Evolutionary conservation across 352 stramenopile species (phyloP).

Genomic region (Phytopythium chamaehyphon): DNA sequence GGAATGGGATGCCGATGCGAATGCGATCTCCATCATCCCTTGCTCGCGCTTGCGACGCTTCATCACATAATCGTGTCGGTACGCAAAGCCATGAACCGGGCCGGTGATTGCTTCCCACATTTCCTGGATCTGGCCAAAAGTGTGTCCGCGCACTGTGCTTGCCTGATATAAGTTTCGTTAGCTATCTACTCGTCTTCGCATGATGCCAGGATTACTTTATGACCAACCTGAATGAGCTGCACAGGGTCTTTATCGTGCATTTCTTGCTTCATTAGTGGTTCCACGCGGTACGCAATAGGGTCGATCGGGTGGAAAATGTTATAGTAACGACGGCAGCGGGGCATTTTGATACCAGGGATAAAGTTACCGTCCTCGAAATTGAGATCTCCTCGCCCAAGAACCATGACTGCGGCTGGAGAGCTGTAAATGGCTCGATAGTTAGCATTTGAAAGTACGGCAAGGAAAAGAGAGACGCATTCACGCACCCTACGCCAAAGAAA

Average conservation of each 20-base stretch:
- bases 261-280: constrained; percentile 86
- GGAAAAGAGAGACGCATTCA: background rate
- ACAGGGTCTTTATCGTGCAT: constrained; percentile 86
- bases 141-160: constrained; percentile 54
- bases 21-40: constrained; percentile 85
- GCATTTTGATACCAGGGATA: constrained; percentile 74
- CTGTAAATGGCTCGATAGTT: constrained; percentile 18
- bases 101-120: constrained; percentile 64
- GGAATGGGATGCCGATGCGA: constrained; percentile 76
- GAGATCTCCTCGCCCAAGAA: constrained; percentile 76
- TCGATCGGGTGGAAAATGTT: constrained; percentile 93
- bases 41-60: constrained; percentile 71
- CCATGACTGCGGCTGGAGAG: constrained; percentile 80
- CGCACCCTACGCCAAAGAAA: constrained; percentile 80
- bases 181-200: too few relatives aligned
- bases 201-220: too few relatives aligned
- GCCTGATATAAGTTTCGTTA: constrained; percentile 21
- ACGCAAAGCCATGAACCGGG: constrained; percentile 67
- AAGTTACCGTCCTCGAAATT: constrained; percentile 74
- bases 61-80: constrained; percentile 81
- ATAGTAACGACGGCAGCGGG: constrained; percentile 78
- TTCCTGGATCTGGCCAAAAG: constrained; percentile 77
- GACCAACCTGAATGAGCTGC: constrained; percentile 67
- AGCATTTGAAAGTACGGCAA: background rate
- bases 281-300: constrained; percentile 88